Evolutionary conservation across 306 rosid species (phyloP).

Genomic region (Quercus robur): DNA sequence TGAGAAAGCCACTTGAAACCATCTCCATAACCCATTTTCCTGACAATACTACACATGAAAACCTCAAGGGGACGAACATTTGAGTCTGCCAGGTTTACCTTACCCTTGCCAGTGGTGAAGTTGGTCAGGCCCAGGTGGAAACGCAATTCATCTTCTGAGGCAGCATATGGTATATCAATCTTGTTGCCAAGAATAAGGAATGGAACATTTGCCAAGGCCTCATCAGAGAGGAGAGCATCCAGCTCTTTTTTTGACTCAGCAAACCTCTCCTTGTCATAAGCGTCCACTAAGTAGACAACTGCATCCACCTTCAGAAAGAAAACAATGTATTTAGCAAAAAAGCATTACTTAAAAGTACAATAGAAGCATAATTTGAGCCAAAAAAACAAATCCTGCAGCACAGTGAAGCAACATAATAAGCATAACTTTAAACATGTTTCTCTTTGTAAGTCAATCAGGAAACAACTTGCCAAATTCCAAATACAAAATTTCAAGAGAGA

Average conservation of each 20-base stretch:
- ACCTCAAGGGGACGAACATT: slow-evolving; percentile 82
- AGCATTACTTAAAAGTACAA: background rate
- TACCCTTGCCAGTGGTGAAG: slow-evolving; percentile 94
- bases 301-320: slow-evolving; percentile 70
- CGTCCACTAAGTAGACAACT: slow-evolving; percentile 75
- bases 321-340: background rate
- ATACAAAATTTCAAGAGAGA: background rate
- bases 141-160: slow-evolving; percentile 82
- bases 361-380: background rate
- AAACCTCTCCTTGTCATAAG: slow-evolving; percentile 81
- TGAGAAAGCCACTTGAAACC: slow-evolving; percentile 94
- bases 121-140: slow-evolving; percentile 64
- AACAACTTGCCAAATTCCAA: background rate
- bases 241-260: slow-evolving; percentile 76
- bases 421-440: background rate
- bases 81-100: slow-evolving; percentile 63
- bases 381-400: background rate
- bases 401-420: background rate
- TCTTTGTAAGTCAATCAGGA: background rate
- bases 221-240: slow-evolving; percentile 83
- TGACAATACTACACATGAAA: slow-evolving; percentile 91
- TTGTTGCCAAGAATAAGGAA: slow-evolving; percentile 86
- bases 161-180: slow-evolving; percentile 81
- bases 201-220: slow-evolving; percentile 64
- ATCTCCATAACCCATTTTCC: slow-evolving; percentile 93